A percentile compares a stretch with the other conserved stretches of the same genome.
phyloP scores from a whole-genome alignment of 495 filamentous ascomycete species.

The Talaromyces proteolyticus region DNA sequence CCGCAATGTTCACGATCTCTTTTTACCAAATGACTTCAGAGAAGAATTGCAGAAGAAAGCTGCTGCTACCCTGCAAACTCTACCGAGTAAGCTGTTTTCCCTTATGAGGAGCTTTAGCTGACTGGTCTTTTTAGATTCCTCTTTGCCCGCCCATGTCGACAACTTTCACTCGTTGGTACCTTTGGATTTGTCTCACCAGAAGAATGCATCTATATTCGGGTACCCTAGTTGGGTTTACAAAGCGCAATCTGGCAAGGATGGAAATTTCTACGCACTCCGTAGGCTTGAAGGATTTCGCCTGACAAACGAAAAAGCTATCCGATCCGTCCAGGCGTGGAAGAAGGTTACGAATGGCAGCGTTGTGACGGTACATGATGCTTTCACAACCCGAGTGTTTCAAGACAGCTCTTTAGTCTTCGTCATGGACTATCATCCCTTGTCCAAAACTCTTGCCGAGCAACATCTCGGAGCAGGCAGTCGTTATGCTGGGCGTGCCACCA shows the following conservation, averaged over 20 bases:
- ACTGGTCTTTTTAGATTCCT: constrained; percentile 44
- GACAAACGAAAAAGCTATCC: constrained; percentile 83
- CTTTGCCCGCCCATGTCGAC: constrained; percentile 69
- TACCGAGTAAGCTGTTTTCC: constrained; percentile 57
- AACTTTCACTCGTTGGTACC: constrained; percentile 87
- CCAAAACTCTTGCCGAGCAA: constrained; percentile 83
- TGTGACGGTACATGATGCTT: constrained; percentile 84
- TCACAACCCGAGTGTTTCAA: constrained; percentile 87
- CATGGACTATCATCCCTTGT: constrained; percentile 85
- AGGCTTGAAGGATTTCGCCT: constrained; percentile 80
- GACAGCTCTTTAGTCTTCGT: constrained; percentile 94
- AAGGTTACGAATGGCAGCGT: constrained; percentile 75
- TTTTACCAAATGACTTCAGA: constrained; percentile 75
- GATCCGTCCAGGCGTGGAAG: constrained; percentile 86
- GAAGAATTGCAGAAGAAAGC: constrained; percentile 87
- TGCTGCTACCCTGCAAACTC: constrained; percentile 75
- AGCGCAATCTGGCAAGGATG: constrained; percentile 82
- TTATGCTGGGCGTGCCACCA: constrained; percentile 39
- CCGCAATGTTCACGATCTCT: constrained; percentile 79
- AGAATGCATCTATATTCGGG: constrained; percentile 69
- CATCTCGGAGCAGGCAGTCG: constrained; percentile 59
- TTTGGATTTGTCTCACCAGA: constrained; percentile 75
- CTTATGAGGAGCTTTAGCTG: background rate
- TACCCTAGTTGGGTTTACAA: constrained; percentile 94
- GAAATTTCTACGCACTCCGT: constrained; percentile 74